Base-by-base conservation (phyloP, 2,329 filamentous ascomycete species). In the Nannizzia gypsea region DNA sequence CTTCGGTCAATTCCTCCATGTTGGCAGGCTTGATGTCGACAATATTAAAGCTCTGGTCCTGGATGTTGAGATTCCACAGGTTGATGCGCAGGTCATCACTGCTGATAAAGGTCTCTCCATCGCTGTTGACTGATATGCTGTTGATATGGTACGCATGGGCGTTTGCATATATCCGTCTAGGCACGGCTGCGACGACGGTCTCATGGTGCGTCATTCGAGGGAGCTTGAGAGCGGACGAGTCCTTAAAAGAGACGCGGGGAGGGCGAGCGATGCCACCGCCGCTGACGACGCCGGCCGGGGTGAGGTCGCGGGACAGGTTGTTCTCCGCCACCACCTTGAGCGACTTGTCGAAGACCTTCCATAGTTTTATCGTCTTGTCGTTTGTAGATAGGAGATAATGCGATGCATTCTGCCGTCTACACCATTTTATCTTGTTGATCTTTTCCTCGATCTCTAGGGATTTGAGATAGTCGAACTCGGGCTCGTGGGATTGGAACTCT, bases 361-460 rank as follows among this genome's bases (percentile, higher is more conserved):
- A 99, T 67, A 99, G 81, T 80, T 99, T 99, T 82, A 99, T 99
- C 46, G 93, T 99, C 81, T 99, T 99, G 80, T 99, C 93, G 73
- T 99, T 99, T 68, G 93, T 99, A 48, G 93, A 97, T 60, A 99
- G 84, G 58, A 99, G 84, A 75, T 96, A 99, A 78, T 99, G 93
- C 60, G 93, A 97, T 63, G 92, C 89, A 80, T 99, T 99, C 77
- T 97, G 92, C 76, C 93, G 87, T 72, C 88, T 86, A 76, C 93
- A 99, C 93, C 93, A 99, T 77, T 97, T 99, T 79, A 99, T 99
- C 81, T 99, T 99, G 83, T 99, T 99, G 82, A 99, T 99, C 80
- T 99, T 99, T 77, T 99, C 93, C 81, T 99, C 93, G 71, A 99
- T 99, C 77, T 99, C 93, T 68, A 99, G 83, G 36, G 93, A 99